Base-by-base conservation (phyloP, 331 rosid genomes). In the Arachis monticola region DNA sequence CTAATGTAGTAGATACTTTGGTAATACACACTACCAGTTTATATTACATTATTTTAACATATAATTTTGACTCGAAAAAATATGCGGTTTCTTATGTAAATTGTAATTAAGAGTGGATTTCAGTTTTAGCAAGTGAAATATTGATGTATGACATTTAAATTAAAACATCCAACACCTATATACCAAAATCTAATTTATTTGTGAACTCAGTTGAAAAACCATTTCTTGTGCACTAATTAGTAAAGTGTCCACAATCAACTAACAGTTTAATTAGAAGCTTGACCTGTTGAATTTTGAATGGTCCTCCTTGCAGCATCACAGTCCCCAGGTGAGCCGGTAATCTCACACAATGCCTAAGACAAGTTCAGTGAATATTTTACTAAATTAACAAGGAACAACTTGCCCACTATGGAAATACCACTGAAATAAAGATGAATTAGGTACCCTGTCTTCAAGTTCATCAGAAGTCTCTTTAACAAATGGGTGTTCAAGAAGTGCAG, bases 401-500 rank as follows among this genome's bases (percentile, higher is more conserved):
- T 68, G 67, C 77, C 62, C 65, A 60, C 50, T 46, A 42, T 12
- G 10, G 10, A 30, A 65, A 52, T 57, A 51, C 40, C 10, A 55
- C 62, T 4, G 59, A 79, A 55, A 65, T 75, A 72, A 66, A 50
- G 79, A 38, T 59, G 55, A 42, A 77, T 64, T 46, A 13, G 71
- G 74, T 88, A 94, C 97, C 95, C 76, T 86, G 75, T 77, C 70
- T 60, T 86, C 90, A 70, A 13, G 67, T 73, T 92, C 92, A 5
- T 83, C 84, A 42, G 86, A 64, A 10, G 85, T 64, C 86, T 90
- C 99, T 83, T 86, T 86, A 48, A 94, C 96, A 84, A 94, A 94
- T 66, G 96, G 96, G 67, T 94, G 97, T 77, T 94, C 97, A 60
- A 94, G 85, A 80, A 94, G 96, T 74, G 91, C 87, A 14, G 99